Conservation (phyloP, 106 monocot genomes). For the Gastrodia elata region DNA sequence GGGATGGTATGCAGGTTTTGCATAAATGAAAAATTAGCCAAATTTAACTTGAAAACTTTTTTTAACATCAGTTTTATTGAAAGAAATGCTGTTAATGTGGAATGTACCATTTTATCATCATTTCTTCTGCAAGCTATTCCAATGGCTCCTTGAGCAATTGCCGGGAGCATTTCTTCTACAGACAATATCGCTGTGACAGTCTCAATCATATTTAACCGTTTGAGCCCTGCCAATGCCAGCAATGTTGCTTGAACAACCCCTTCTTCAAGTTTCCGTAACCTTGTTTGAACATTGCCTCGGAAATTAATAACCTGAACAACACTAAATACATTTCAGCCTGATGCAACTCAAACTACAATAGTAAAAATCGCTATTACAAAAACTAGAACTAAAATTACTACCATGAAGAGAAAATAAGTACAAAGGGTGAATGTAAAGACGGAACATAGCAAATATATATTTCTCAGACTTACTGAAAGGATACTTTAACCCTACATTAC, state of each 20-base stretch:
- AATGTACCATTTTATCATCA: conserved; percentile 83
- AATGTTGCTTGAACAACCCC: conserved; percentile 87
- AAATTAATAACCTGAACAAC: conserved; percentile 81
- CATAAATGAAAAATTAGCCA: neutral
- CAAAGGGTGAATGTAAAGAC: neutral
- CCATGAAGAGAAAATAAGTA: neutral
- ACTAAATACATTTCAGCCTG: neutral
- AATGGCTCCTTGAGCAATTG: conserved; percentile 97
- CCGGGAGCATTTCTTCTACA: conserved; percentile 95
- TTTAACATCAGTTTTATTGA: neutral
- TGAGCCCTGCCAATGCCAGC: conserved; percentile 87
- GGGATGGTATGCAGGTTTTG: neutral
- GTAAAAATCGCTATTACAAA: neutral
- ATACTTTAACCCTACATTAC: neutral
- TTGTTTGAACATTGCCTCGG: conserved; percentile 97
- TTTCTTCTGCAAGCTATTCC: conserved; percentile 94
- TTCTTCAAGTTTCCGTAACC: conserved; percentile 78
- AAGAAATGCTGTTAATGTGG: neutral
- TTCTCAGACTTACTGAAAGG: neutral
- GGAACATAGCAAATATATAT: neutral
- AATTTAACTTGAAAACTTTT: neutral
- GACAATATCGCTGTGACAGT: conserved; percentile 74
- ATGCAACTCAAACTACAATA: neutral
- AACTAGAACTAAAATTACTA: neutral
- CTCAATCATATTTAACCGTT: conserved; percentile 80